A percentile compares a stretch with the other conserved stretches of the same genome.
phyloP scores from a whole-genome alignment of 2,329 filamentous ascomycete genomes.

The Akanthomyces muscarius region DNA sequence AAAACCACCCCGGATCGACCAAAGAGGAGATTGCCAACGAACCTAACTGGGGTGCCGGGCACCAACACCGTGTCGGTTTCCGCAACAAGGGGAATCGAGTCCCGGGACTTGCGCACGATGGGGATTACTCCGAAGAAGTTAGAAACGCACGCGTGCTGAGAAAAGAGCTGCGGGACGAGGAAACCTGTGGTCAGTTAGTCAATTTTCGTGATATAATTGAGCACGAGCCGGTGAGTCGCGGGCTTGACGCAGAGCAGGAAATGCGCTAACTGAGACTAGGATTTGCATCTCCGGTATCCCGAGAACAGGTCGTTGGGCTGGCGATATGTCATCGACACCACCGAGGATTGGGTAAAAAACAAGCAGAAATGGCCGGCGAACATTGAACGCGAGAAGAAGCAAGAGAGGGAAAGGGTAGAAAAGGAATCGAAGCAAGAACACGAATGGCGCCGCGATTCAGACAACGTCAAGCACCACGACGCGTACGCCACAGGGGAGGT shows the following conservation, averaged over 20 bases:
- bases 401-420: slow-evolving; percentile 23
- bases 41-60: slow-evolving; percentile 37
- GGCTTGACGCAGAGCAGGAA: neutral
- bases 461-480: slow-evolving; percentile 25
- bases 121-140: slow-evolving; percentile 5
- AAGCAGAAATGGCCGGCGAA: slow-evolving; percentile 47
- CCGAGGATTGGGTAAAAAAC: slow-evolving; percentile 47
- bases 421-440: slow-evolving; percentile 20
- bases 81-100: slow-evolving; percentile 33
- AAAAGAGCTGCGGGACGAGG: slow-evolving; percentile 9
- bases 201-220: slow-evolving; percentile 36
- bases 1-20: slow-evolving; percentile 35
- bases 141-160: slow-evolving; percentile 14
- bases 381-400: slow-evolving; percentile 23
- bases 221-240: neutral
- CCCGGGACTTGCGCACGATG: slow-evolving; percentile 27
- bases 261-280: slow-evolving; percentile 23
- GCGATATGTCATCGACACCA: slow-evolving; percentile 46
- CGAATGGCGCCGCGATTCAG: slow-evolving; percentile 20
- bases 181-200: slow-evolving; percentile 28
- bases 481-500: slow-evolving; percentile 17
- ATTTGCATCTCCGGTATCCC: slow-evolving; percentile 41
- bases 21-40: slow-evolving; percentile 38
- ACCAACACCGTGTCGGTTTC: slow-evolving; percentile 38
- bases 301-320: slow-evolving; percentile 43